Evolutionary conservation across 140 eudicot species (phyloP).

Genomic region (Stevia rebaudiana): DNA sequence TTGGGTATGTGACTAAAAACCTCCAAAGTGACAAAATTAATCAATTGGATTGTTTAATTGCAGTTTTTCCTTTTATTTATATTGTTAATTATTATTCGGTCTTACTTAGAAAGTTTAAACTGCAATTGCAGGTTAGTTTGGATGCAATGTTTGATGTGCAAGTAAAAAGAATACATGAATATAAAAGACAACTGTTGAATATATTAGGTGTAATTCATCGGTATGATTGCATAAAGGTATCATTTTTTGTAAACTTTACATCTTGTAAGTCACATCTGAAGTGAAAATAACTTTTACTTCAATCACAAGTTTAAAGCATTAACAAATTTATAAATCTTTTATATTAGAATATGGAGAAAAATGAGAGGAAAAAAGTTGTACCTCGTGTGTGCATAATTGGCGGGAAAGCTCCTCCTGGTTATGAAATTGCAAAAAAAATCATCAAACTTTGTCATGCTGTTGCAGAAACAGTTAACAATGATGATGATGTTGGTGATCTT

Average conservation of each 20-base stretch:
- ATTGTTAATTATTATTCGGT: background rate
- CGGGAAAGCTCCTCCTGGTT: slow-evolving; percentile 66
- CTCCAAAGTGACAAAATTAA: background rate
- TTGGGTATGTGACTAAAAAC: background rate
- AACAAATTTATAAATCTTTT: slow-evolving; percentile 5
- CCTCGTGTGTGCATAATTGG: slow-evolving; percentile 59
- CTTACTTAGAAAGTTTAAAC: background rate
- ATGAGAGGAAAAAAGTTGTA: slow-evolving; percentile 37
- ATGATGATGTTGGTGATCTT: slow-evolving; percentile 47
- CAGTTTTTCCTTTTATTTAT: background rate
- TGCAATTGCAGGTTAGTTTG: slow-evolving; percentile 44
- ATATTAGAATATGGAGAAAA: slow-evolving; percentile 41
- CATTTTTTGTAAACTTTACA: background rate
- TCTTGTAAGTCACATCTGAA: background rate
- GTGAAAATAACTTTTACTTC: background rate
- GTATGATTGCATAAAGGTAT: slow-evolving; percentile 61
- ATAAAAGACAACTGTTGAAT: slow-evolving; percentile 58
- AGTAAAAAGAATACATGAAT: slow-evolving; percentile 54
- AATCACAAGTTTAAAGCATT: background rate
- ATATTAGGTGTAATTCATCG: slow-evolving; percentile 50
- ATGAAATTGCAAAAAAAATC: slow-evolving; percentile 55
- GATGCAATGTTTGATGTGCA: slow-evolving; percentile 67
- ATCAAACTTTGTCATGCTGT: slow-evolving; percentile 59
- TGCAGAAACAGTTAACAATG: slow-evolving; percentile 47
- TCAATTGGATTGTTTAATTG: background rate